Evolutionary conservation across 108 stramenopile genomes (phyloP).

Genomic region (Cyclotella cryptica): DNA sequence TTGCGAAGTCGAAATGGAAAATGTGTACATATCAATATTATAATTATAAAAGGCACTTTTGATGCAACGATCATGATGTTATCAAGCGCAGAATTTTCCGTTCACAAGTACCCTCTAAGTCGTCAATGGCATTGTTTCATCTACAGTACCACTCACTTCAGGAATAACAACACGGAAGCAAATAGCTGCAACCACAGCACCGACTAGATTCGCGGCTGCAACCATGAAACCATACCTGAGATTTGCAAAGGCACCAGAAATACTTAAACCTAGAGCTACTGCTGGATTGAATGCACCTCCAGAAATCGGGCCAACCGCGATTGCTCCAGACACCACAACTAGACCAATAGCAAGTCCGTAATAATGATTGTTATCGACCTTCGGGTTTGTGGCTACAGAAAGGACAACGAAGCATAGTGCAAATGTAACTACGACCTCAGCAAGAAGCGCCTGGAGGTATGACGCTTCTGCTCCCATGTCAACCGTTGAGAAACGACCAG

Average conservation of each 20-base stretch:
- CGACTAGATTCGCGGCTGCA: slow-evolving; percentile 18
- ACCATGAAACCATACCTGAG: slow-evolving; percentile 17
- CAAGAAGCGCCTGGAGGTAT: slow-evolving; percentile 18
- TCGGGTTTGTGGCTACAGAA: slow-evolving; percentile 31
- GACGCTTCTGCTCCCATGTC: slow-evolving; percentile 14
- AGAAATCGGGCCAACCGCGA: slow-evolving; percentile 26
- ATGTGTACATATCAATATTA: no score
- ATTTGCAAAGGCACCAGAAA: slow-evolving; percentile 24
- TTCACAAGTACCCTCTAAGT: not conserved
- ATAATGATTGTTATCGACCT: slow-evolving; percentile 26
- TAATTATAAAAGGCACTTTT: no score
- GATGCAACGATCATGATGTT: no score
- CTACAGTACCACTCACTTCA: slow-evolving; percentile 14
- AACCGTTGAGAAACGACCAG: not conserved
- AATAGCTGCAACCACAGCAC: slow-evolving; percentile 23
- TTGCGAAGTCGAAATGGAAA: no score
- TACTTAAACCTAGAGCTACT: slow-evolving; percentile 39
- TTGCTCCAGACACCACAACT: slow-evolving; percentile 35
- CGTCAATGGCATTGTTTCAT: slow-evolving; percentile 23
- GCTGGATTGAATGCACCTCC: slow-evolving; percentile 50
- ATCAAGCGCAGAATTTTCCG: no score
- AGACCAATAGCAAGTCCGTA: slow-evolving; percentile 42
- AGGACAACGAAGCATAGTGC: slow-evolving; percentile 35
- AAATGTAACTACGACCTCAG: slow-evolving; percentile 26
- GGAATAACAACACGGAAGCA: slow-evolving; percentile 22